Evolutionary conservation across 2,329 filamentous ascomycete genomes (phyloP), one percentile per base, ranked within the genome.

Genomic region (Pseudonectria buxi): DNA sequence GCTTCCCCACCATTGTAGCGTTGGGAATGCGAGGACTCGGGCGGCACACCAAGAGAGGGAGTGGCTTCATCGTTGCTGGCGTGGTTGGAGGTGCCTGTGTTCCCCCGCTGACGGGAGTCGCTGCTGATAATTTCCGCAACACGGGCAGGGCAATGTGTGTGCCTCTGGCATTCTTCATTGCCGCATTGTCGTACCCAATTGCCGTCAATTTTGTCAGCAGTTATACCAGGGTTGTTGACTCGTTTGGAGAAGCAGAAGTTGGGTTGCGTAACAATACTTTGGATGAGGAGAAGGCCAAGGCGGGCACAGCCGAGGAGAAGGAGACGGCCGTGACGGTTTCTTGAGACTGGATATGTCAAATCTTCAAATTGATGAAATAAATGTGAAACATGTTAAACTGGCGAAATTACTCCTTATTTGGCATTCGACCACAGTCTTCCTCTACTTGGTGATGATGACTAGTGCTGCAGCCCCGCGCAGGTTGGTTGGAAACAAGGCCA

Each of bases 1-100:
- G 81, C 58, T 90, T 89, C 67, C 84, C 85, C 0, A 88, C 83
- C 13, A 87, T 90, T 51, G 78, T 90, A 22, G 83, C 83, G 4
- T 68, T 89, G 3, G 82, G 82, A 7, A 86, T 87, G 67, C 74
- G 82, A 14, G 83, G 83, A 3, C 69, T 88, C 1, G 85, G 86
- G 6, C 74, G 78, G 13, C 81, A 90, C 62, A 85, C 81, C 25
- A 88, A 89, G 67, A 74, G 83, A 41, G 85, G 84, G 2, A 80
- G 78, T 3, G 83, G 83, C 4, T 83, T 76, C 56, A 78, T 64
- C 39, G 72, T 87, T 2, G 81, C 69, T 4, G 83, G 81, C 45
- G 82, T 89, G 1, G 68, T 74, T 12, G 84, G 85, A 11, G 85
- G 85, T 38, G 84, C 85, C 3, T 72, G 76, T 24, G 81, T 89